Evolutionary conservation across 257 asterid species (phyloP).

Genomic region (Buddleja alternifolia): DNA sequence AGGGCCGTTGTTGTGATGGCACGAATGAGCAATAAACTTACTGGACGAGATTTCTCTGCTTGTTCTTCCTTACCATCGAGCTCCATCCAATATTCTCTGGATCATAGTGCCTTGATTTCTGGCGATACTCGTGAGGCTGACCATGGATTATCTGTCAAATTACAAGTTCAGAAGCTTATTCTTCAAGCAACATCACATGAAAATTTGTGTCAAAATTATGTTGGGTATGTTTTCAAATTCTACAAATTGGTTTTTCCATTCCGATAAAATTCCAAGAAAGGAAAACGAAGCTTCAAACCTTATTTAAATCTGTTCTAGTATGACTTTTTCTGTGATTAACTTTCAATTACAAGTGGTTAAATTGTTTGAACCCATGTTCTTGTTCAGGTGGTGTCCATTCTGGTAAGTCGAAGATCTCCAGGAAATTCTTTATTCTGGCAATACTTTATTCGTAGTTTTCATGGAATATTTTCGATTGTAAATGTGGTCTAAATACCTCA

Average conservation of each 20-base stretch:
- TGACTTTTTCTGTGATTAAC: not conserved
- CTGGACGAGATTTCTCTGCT: conserved; percentile 87
- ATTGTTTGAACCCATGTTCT: not conserved
- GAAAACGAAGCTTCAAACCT: not conserved
- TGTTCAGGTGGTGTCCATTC: conserved; percentile 99
- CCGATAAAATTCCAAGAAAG: not conserved
- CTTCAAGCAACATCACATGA: conserved; percentile 90
- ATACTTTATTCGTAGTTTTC: too few species aligned
- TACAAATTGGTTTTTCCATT: not conserved
- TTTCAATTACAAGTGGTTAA: not conserved
- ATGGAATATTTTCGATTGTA: not conserved
- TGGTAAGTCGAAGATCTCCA: conserved; percentile 54
- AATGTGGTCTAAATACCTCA: not conserved
- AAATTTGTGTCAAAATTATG: conserved; percentile 95
- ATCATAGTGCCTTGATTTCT: conserved; percentile 61
- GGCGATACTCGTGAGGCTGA: conserved; percentile 89
- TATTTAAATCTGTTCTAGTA: too few species aligned
- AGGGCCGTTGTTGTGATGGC: conserved; percentile 97
- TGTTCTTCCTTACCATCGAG: conserved; percentile 57
- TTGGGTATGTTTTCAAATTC: conserved; percentile 63
- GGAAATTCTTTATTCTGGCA: too few species aligned
- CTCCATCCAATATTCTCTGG: conserved; percentile 65
- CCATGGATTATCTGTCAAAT: conserved; percentile 87
- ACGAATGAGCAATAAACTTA: conserved; percentile 96
- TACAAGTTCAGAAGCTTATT: conserved; percentile 96